A percentile compares a stretch with the other conserved stretches of the same genome.
Evolutionary conservation across 2,329 filamentous ascomycete genomes (phyloP).

Genomic region (Xylariaceae sp.): DNA sequence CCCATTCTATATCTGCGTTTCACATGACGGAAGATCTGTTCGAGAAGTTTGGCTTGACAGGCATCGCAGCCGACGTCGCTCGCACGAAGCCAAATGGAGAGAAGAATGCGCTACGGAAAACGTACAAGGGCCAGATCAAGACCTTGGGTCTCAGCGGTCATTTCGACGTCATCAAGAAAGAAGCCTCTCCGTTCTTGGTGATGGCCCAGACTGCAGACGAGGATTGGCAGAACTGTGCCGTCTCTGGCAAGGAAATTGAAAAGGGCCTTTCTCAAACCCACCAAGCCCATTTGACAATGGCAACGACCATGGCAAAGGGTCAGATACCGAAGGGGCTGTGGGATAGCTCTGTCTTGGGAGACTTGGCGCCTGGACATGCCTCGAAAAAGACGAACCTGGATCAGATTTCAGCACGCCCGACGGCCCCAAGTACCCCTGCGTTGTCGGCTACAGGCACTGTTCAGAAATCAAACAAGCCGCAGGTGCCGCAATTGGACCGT

Average conservation of each 20-base stretch:
- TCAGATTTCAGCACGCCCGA: slow-evolving; percentile 42
- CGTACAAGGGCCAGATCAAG: slow-evolving; percentile 65
- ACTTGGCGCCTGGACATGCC: slow-evolving; percentile 42
- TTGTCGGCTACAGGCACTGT: slow-evolving; percentile 31
- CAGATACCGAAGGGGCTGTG: slow-evolving; percentile 49
- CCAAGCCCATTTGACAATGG: slow-evolving; percentile 42
- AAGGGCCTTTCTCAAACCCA: slow-evolving; percentile 46
- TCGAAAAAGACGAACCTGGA: slow-evolving; percentile 35
- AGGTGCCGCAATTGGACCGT: slow-evolving; percentile 45
- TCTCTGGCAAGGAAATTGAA: slow-evolving; percentile 50
- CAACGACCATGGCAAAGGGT: slow-evolving; percentile 54
- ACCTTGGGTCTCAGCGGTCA: slow-evolving; percentile 55
- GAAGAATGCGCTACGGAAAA: slow-evolving; percentile 62
- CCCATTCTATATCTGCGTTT: slow-evolving; percentile 44
- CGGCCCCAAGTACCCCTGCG: slow-evolving; percentile 49
- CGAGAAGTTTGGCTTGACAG: slow-evolving; percentile 50
- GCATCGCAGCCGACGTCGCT: slow-evolving; percentile 56
- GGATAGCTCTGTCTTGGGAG: slow-evolving; percentile 55
- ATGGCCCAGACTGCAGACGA: slow-evolving; percentile 49
- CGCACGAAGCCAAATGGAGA: slow-evolving; percentile 59
- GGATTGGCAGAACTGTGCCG: slow-evolving; percentile 51
- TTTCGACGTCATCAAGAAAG: slow-evolving; percentile 55
- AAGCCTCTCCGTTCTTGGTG: slow-evolving; percentile 48
- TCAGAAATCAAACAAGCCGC: slow-evolving; percentile 28
- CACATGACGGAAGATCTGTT: slow-evolving; percentile 53